These are phyloP conservation scores for Passalora sequoiae DNA, from an alignment of 2,329 filamentous ascomycete species.

Conservation along the genomic window DNA sequence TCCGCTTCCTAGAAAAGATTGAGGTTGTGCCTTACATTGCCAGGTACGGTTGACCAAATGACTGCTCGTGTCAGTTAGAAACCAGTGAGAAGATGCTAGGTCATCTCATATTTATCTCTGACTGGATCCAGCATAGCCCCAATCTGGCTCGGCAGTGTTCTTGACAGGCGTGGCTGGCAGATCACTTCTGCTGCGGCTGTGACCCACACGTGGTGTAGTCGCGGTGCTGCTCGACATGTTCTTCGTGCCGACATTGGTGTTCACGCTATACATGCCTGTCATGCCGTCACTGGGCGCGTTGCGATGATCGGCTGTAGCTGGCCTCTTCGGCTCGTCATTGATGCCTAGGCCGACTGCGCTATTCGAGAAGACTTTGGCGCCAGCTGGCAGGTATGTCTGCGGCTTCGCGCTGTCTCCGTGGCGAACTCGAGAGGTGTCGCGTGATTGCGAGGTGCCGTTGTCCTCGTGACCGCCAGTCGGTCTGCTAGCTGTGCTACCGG, in stretches of 20 bases:
- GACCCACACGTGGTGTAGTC: constrained; percentile 16
- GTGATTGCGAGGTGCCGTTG: constrained; percentile 7
- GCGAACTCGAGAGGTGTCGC: constrained; percentile 14
- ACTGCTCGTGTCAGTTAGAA: not conserved
- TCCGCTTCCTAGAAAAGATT: not conserved
- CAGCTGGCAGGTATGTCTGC: constrained; percentile 23
- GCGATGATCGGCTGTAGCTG: constrained; percentile 18
- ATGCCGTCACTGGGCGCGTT: constrained; percentile 8
- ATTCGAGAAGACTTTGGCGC: constrained; percentile 14
- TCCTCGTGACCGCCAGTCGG: constrained; percentile 7
- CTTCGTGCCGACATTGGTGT: constrained; percentile 10
- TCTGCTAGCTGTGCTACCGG: constrained; percentile 16
- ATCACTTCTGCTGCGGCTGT: constrained; percentile 21
- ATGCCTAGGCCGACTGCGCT: constrained; percentile 17
- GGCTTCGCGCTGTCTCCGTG: constrained; percentile 20
- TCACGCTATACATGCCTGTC: constrained; percentile 9
- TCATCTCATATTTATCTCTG: not conserved
- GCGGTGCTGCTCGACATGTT: constrained; percentile 17
- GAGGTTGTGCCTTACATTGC: not conserved
- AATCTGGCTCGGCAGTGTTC: constrained; percentile 13
- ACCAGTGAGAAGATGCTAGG: not conserved
- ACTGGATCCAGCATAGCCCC: constrained; percentile 9
- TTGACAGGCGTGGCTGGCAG: constrained; percentile 18
- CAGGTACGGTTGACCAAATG: not conserved
- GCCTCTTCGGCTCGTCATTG: constrained; percentile 16